Evolutionary conservation across 1,284 basidiomycete genomes (phyloP), one percentile per base, ranked within the genome.

Genomic region (Malassezia nana): DNA sequence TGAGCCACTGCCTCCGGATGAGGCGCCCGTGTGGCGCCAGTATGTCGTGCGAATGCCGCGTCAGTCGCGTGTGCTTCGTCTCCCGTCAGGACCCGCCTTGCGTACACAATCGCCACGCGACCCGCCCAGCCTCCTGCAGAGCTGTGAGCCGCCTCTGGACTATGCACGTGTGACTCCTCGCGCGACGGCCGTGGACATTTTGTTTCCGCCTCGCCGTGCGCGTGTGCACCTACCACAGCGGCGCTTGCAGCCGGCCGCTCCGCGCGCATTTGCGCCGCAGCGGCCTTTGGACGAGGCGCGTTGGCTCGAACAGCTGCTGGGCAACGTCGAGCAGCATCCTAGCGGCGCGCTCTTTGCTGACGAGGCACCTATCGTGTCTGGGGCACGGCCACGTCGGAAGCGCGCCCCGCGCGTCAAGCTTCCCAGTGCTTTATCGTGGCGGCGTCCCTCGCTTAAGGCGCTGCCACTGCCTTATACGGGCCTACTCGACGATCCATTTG

Each of bases 21-120:
- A 42, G 8, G 33, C 48, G 35, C 53, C 53, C n/a, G 54, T 56
- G 4, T 56, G 54, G 54, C 54, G 47, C 33, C 48, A 56, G 46
- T 56, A 28, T 45, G 5, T 15, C 16, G 54, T 56, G 43, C 54
- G 33, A 13, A 4, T 50, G 15, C 33, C 38, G 3, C n/a, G 12
- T n/a, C 6, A n/a, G 26, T 22, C 2, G n/a, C 54, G 28, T 31
- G 8, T 6, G 13, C 16, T 18, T 5, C 54, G 35, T 15, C 13
- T 12, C 15, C 33, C 43, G 13, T 46, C 54, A 6, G 18, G 18
- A 13, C 41, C 53, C 6, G 47, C 47, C 7, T 13, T 4, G 24
- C 53, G 26, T 16, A 28, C 24, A 7, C 28, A 20, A 15, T n/a
- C 16, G 40, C 50, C 43, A 25, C 50, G 50, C 13, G 33, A 50